Base-by-base conservation (phyloP, 768 basidiomycete genomes). In the Leccinum barrowsii region DNA sequence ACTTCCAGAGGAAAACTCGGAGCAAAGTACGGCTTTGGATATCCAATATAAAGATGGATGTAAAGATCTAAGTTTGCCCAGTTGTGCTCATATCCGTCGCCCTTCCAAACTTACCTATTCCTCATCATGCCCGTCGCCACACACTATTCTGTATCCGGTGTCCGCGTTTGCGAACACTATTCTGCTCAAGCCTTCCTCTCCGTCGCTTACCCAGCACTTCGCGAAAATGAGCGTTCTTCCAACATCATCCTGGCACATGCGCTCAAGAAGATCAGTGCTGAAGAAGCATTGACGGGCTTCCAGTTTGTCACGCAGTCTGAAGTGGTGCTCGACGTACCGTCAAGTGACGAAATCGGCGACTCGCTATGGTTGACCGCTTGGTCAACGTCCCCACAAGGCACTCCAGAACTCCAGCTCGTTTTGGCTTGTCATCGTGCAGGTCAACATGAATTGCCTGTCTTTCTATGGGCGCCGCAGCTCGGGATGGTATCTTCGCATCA, bases 211-310 rank as follows among this genome's bases (percentile, higher is more conserved):
- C 75, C 77, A 21, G 75, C 76, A 7, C 74, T 83, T 48, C 71
- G 69, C 35, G 68, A 65, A 28, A 71, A 82, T 49, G 82, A 84
- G 63, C 74, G 72, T 24, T 79, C 80, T 2, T 73, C 81, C 21
- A 84, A 84, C 58, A 78, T 83, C 52, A 77, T 85, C 50, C 68
- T 83, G 2, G 81, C 79, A 1, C 79, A 80, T 52, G 82, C 84
- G 1, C 73, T 79, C 52, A 78, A 78, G 60, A 70, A 74, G 49
- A 64, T 78, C 55, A 70, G 67, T 32, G 68, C 70, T 24, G 78
- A 80, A 55, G 70, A 65, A 10, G 75, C 71, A 15, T 60, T 76
- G 46, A 76, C 74, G 24, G 74, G 71, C 5, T 74, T 66, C 59
- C 70, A 71, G 53, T 79, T 77, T 61, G 67, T 65, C 49, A 63